Evolutionary conservation across 306 rosid genomes (phyloP).

Genomic region (Arachis hypogaea): DNA sequence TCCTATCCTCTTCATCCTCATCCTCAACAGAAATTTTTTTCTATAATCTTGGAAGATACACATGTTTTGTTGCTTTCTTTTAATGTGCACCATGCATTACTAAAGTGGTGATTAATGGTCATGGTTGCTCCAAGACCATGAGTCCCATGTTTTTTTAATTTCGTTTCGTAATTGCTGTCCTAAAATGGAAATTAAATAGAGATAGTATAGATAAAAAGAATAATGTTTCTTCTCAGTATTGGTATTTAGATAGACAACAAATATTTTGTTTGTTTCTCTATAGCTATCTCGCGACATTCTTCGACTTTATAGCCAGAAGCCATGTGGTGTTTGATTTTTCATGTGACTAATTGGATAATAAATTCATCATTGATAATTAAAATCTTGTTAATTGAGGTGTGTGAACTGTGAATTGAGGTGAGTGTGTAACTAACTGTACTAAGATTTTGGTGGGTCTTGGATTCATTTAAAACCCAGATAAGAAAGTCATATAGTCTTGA

Average conservation of each 20-base stretch:
- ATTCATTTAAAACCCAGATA: constrained; percentile 19
- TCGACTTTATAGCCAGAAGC: neutral
- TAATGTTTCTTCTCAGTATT: no score
- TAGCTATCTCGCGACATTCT: no score
- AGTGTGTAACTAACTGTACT: neutral
- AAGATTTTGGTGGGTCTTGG: constrained; percentile 35
- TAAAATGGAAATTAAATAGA: no score
- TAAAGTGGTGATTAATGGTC: constrained; percentile 69
- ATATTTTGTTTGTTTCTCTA: no score
- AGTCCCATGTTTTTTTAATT: constrained; percentile 54
- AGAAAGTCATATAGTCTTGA: constrained; percentile 36
- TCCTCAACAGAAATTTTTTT: constrained; percentile 35
- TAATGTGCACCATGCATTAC: constrained; percentile 58
- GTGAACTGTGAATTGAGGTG: constrained; percentile 1
- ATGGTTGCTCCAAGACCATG: constrained; percentile 51
- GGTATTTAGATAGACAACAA: no score
- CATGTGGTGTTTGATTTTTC: constrained; percentile 19
- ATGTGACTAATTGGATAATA: constrained; percentile 31
- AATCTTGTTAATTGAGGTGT: constrained; percentile 14
- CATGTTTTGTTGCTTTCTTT: constrained; percentile 71
- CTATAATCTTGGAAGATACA: constrained; percentile 50
- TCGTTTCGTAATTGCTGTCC: no score
- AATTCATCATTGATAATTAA: constrained; percentile 35
- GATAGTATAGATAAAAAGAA: no score
- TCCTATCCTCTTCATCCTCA: constrained; percentile 40